Percentiles rank a stretch among this genome's conserved stretches.
Evolutionary conservation across 129 eudicot genomes (phyloP).

Genomic region (Logfia minima): DNA sequence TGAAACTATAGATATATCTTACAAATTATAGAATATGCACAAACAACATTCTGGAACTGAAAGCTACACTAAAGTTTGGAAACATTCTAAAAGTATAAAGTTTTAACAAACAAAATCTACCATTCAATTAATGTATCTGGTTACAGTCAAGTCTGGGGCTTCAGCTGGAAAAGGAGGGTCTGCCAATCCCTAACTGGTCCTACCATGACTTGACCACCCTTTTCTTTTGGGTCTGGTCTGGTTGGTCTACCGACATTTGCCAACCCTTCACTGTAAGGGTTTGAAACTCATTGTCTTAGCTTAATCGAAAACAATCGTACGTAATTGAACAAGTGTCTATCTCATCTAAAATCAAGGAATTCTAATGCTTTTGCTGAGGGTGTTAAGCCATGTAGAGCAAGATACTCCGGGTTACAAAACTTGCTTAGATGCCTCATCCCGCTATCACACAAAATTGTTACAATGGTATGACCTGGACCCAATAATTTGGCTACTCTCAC

Average conservation of each 20-base stretch:
- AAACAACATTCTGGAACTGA: background rate
- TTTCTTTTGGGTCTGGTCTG: background rate
- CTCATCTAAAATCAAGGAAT: slow-evolving; percentile 48
- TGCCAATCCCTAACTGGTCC: background rate
- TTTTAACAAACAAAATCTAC: background rate
- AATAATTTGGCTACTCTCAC: slow-evolving; percentile 68
- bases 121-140: background rate
- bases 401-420: slow-evolving; percentile 67
- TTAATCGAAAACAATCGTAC: background rate
- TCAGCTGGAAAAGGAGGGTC: background rate
- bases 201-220: background rate
- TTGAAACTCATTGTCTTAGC: background rate
- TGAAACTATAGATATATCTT: background rate
- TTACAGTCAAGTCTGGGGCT: background rate
- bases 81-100: background rate
- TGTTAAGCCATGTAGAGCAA: slow-evolving; percentile 62
- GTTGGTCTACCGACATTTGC: background rate
- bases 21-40: background rate
- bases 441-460: slow-evolving; percentile 77
- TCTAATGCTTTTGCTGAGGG: slow-evolving; percentile 71
- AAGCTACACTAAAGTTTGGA: background rate
- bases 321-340: background rate
- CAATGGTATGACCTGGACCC: slow-evolving; percentile 88
- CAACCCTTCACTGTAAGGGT: background rate
- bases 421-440: slow-evolving; percentile 96